Base-by-base conservation (phyloP, 176 grass and related monocot genomes). In the Musa schizocarpa region DNA sequence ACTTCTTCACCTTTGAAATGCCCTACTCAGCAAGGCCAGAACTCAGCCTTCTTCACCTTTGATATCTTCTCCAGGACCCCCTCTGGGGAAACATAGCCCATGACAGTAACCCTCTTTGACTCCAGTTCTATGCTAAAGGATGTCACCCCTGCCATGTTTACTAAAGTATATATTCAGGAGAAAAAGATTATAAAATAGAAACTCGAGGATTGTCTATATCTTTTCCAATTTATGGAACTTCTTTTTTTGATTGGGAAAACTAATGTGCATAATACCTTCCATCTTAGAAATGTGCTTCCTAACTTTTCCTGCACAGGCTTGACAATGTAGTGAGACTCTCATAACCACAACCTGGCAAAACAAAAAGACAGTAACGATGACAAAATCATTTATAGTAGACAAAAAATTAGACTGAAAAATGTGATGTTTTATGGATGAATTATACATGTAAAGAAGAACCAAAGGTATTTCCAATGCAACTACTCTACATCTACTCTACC, bases 71-170 rank as follows among this genome's bases (percentile, higher is more conserved):
- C 90, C 23, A 99, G 86, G 76, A 99, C 95, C 26, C 95, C 88
- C 1, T 80, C 84, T 8, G 95, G 90, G 48, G 95, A 94, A 84
- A 99, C 95, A 80, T 99, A 84, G 14, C 95, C 95, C 95, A 86
- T 99, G 86, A 99, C 95, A 65, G 90, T 99, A 77, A 99, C 90
- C 90, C 86, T 99, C 86, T 99, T 99, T 74, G 88, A 85, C 59
- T 99, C 95, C 82, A 99, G 75, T 77, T 99, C 90, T 86, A 99
- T 99, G 90, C 88, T 99, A 78, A 94, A 99, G 69, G 95, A 99
- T 75, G 95, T 94, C 80, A 99, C 95, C 21, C 95, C 95, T 99
- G 86, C 72, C 70, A 54, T 14, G n/a, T 73, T 22, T 22, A 23
- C 53, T 14, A 16, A 13, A 8, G 9, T 53, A 34, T 13, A 43